Evolutionary conservation across 2,329 filamentous ascomycete species (phyloP).

Genomic region (Diaporthe vaccinii): DNA sequence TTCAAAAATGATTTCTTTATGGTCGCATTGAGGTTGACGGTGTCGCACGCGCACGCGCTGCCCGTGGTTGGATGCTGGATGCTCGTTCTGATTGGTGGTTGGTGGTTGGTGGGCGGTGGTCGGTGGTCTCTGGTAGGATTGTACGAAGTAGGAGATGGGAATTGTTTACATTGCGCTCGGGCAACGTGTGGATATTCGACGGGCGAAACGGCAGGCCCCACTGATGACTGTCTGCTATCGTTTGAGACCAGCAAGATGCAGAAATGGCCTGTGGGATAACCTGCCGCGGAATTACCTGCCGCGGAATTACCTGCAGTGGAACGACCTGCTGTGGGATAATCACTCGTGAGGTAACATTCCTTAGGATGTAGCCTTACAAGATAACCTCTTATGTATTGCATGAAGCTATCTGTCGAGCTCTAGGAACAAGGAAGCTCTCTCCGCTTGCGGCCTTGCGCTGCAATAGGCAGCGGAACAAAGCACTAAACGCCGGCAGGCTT

Average conservation of each 20-base stretch:
- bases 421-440: slow-evolving; percentile 10
- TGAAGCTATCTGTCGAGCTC: neutral
- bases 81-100: slow-evolving; percentile 1
- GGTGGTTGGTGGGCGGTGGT: too few species aligned
- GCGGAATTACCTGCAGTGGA: neutral
- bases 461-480: neutral
- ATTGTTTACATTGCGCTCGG: slow-evolving; percentile 36
- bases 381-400: neutral
- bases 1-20: neutral
- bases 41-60: slow-evolving; percentile 17
- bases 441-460: neutral
- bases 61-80: neutral
- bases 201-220: neutral
- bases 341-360: neutral
- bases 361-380: neutral
- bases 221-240: neutral
- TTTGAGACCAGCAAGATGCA: slow-evolving; percentile 13
- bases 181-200: slow-evolving; percentile 13
- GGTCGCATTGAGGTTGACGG: slow-evolving; percentile 13
- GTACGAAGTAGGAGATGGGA: neutral
- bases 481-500: slow-evolving; percentile 18
- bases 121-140: neutral
- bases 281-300: neutral
- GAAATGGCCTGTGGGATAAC: slow-evolving; percentile 4
- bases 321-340: neutral